A percentile compares a stretch with the other conserved stretches of the same genome.
Evolutionary conservation across 371 early-diverging fungal genomes (phyloP).

Genomic region (Parasitella parasitica): DNA sequence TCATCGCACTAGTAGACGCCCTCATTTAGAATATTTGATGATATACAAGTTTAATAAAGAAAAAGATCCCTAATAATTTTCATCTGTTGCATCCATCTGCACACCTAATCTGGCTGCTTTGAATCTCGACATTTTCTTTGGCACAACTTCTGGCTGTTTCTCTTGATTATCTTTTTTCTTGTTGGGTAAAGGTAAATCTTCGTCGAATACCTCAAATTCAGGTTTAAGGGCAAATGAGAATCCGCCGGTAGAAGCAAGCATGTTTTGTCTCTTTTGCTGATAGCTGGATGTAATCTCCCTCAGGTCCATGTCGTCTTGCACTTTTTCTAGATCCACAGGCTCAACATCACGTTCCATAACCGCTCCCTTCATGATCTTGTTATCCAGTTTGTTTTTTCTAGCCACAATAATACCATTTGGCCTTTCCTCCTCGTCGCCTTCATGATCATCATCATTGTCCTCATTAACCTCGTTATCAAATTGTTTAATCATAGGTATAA

Average conservation of each 20-base stretch:
- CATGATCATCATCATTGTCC: background rate
- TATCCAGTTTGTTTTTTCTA: conserved; percentile 42
- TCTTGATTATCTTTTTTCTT: conserved; percentile 16
- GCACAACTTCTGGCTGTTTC: conserved; percentile 12
- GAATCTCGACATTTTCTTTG: conserved; percentile 46
- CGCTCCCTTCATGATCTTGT: conserved; percentile 51
- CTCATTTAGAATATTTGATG: background rate
- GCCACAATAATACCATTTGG: conserved; percentile 13
- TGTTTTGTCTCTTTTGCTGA: conserved; percentile 32
- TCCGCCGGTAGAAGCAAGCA: conserved; percentile 42
- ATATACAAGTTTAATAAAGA: background rate
- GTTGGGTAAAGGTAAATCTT: conserved; percentile 43
- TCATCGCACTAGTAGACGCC: background rate
- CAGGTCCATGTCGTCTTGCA: conserved; percentile 61
- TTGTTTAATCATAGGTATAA: conserved; percentile 4
- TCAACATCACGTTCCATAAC: conserved; percentile 58
- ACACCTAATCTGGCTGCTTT: conserved; percentile 45
- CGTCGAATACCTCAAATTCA: conserved; percentile 48
- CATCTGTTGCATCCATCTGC: background rate
- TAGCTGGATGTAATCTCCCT: conserved; percentile 43
- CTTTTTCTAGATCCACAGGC: conserved; percentile 50
- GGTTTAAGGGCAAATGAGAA: conserved; percentile 41
- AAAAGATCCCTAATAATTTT: background rate
- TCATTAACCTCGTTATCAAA: background rate
- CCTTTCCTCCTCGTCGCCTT: background rate